Evolutionary conservation across 2,329 filamentous ascomycete species (phyloP), one percentile per base, ranked within the genome.

Genomic region (Aspergillus vadensis): DNA sequence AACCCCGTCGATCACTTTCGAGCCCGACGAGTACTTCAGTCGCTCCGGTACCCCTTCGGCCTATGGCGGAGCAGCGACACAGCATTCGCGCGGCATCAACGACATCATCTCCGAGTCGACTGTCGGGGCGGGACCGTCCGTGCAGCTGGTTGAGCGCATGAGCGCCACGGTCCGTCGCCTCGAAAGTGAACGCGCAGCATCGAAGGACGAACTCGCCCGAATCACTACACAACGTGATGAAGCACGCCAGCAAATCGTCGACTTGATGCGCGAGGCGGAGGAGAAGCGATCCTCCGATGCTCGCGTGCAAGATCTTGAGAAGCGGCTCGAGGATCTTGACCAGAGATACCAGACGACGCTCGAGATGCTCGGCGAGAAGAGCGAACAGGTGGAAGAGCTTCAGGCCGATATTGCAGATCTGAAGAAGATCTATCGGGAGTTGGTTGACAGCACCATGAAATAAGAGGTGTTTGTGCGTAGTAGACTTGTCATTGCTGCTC

Each of bases 361-460:
- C 56, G 93, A 98, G 79, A 89, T 98, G 87, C 79, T 99, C 59
- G 95, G 95, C 1, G 95, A 99, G 84, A 97, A 97, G 85, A 97
- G 92, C 76, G 95, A 99, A 81, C 81, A 90, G 71, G 93, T 97
- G 2, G 92, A 97, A 72, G 95, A 99, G 81, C 80, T 99, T 67
- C 87, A 84, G 75, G 89, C 90, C 12, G 95, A 98, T 81, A 90
- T 99, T 56, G 83, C 88, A 66, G 95, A 99, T 81, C 83, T 99
- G 74, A 99, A 99, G 82, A 89, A 88, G 72, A 97, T 99, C 84
- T 98, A 98, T 80, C 87, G 92, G 66, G 94, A 98, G 73, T 79
- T 99, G 75, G 90, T 96, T 52, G 91, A 96, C 79, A 87, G 88
- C 72, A 94, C 91, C 60, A 86, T 92, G 72, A 89, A 87, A 77